Evolutionary conservation across 306 rosid genomes (phyloP), one percentile per base, ranked within the genome.

Genomic region (Prosopis cineraria): DNA sequence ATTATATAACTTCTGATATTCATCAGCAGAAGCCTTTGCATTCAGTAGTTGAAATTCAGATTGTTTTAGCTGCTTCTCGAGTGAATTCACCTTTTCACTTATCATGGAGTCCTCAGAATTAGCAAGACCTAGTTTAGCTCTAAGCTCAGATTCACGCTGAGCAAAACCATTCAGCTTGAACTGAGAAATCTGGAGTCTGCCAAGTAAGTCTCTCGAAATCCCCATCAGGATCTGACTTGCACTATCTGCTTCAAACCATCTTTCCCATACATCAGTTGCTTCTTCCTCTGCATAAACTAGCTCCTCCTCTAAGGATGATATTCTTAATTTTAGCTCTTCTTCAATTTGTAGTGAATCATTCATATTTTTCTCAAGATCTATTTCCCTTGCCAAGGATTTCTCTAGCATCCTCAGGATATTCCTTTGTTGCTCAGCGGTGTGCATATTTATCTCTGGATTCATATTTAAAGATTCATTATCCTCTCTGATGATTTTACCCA

Each of bases 301-400:
- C 80, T 85, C 88, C 81, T 83, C 80, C 63, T 89, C 90, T 56
- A 87, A 79, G 59, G 89, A 84, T 44, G 37, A 58, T 25, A 86
- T 37, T 77, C 87, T 77, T 74, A 72, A 77, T 64, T 70, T 86
- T 72, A 90, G 77, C 44, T 82, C 83, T 64, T 85, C 94, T 70
- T 89, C 88, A 72, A 78, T 72, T 58, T 85, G 85, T 78, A 80
- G 86, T 6, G 89, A 83, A 58, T 89, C 89, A 19, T 82, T 58
- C 47, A 89, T 22, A 72, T 77, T 89, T 86, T 89, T 90, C 82
- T 91, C 96, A 70, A 91, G 93, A 75, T 93, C 97, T 76, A 93
- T 84, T 73, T 91, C 98, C 78, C 86, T 87, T 27, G 92, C 93
- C 85, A 91, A 80, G 53, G 97, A 83, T 77, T 87, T 91, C 84